These are phyloP conservation scores for Inga oerstediana DNA, from an alignment of 306 rosid species.

Conservation along the genomic window DNA sequence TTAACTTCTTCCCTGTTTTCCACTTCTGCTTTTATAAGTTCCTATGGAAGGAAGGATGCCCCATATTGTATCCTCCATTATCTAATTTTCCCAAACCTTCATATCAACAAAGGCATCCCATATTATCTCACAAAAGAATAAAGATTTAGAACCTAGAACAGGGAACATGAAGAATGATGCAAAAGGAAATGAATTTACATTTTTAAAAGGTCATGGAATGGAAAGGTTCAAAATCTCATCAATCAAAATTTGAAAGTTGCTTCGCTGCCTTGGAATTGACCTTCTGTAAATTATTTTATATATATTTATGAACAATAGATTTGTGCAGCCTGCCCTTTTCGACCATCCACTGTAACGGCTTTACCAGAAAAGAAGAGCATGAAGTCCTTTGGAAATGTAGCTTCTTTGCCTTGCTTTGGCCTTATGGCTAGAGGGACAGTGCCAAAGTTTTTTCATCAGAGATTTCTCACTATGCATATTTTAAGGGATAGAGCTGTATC, in stretches of 20 bases:
- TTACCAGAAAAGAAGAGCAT: neutral
- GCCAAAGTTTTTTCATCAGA: neutral
- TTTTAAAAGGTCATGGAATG: neutral
- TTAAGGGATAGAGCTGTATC: slow-evolving; percentile 5
- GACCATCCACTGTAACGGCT: slow-evolving; percentile 7
- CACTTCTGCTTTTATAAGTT: neutral
- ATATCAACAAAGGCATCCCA: neutral
- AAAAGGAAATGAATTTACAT: neutral
- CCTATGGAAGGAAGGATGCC: neutral
- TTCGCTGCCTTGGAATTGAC: neutral
- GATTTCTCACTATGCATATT: neutral
- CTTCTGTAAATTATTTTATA: neutral
- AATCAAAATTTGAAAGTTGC: neutral
- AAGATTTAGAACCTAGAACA: neutral
- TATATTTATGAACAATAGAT: neutral
- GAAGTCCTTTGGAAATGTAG: slow-evolving; percentile 1
- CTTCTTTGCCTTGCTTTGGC: neutral
- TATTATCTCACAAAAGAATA: neutral
- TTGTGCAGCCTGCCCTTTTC: slow-evolving; percentile 8
- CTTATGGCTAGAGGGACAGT: neutral
- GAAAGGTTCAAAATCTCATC: neutral
- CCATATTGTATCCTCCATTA: neutral
- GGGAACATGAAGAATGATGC: neutral
- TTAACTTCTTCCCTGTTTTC: neutral
- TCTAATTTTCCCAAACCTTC: neutral